These are phyloP conservation scores for Populus pruinosa DNA, from an alignment of 345 rosid species.

Conservation along the genomic window DNA sequence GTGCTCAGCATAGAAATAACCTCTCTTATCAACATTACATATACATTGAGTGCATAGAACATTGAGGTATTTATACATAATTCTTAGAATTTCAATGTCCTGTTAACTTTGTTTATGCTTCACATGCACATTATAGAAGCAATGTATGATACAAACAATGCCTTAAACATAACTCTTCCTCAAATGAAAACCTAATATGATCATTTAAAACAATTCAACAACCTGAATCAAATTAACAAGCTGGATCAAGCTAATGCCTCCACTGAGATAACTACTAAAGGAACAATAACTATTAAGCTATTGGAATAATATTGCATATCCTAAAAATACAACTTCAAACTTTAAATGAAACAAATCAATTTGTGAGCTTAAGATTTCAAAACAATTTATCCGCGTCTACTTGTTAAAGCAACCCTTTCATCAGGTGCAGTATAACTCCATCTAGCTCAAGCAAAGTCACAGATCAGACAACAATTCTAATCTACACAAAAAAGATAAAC, in stretches of 20 bases:
- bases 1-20: neutral
- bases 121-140: neutral
- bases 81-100: neutral
- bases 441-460: conserved; percentile 5
- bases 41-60: neutral
- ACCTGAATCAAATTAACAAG: neutral
- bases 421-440: neutral
- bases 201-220: neutral
- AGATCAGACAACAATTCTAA: neutral
- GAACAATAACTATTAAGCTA: neutral
- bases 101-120: neutral
- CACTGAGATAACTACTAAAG: neutral
- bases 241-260: neutral
- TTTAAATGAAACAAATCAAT: neutral
- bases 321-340: neutral
- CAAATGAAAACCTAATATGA: neutral
- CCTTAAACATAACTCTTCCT: neutral
- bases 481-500: neutral
- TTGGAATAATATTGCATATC: neutral
- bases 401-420: neutral
- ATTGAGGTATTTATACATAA: neutral
- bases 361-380: neutral
- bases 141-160: neutral
- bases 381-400: neutral
- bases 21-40: neutral